These are phyloP conservation scores for Ceratocystis destructans DNA, from an alignment of 2,329 filamentous ascomycete species.

Conservation along the genomic window DNA sequence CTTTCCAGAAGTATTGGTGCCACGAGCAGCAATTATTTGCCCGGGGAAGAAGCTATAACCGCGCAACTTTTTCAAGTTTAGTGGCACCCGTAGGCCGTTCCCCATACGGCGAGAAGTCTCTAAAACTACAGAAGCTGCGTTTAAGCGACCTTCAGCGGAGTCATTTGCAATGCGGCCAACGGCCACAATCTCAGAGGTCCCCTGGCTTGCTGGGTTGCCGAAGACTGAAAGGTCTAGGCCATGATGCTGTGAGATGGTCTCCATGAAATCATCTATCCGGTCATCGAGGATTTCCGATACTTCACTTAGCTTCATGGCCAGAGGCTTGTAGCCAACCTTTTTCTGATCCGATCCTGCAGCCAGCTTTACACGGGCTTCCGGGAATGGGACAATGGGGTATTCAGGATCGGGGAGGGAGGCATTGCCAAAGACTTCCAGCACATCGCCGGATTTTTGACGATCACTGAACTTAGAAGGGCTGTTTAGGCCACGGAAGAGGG, in stretches of 20 bases:
- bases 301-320: constrained; percentile 90
- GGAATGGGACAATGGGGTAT: constrained; percentile 55
- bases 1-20: constrained; percentile 73
- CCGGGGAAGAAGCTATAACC: constrained; percentile 82
- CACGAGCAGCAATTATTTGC: constrained; percentile 76
- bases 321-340: constrained; percentile 80
- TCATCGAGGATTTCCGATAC: constrained; percentile 89
- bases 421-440: constrained; percentile 58
- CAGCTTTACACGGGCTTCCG: constrained; percentile 67
- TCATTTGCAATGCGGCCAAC: constrained; percentile 88
- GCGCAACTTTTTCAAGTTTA: constrained; percentile 57
- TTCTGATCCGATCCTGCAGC: constrained; percentile 78
- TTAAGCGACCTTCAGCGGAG: constrained; percentile 71
- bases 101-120: constrained; percentile 79
- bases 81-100: constrained; percentile 64
- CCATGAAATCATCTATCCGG: constrained; percentile 77
- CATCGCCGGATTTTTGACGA: constrained; percentile 64
- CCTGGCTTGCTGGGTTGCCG: constrained; percentile 73
- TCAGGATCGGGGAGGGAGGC: constrained; percentile 52
- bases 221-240: constrained; percentile 66
- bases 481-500: not conserved
- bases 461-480: constrained; percentile 57
- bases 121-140: constrained; percentile 69
- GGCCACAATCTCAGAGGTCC: constrained; percentile 73
- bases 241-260: constrained; percentile 60